phyloP scores from a whole-genome alignment of 202 grass and related monocot genomes.

The Thinopyrum obtusiflorum region DNA sequence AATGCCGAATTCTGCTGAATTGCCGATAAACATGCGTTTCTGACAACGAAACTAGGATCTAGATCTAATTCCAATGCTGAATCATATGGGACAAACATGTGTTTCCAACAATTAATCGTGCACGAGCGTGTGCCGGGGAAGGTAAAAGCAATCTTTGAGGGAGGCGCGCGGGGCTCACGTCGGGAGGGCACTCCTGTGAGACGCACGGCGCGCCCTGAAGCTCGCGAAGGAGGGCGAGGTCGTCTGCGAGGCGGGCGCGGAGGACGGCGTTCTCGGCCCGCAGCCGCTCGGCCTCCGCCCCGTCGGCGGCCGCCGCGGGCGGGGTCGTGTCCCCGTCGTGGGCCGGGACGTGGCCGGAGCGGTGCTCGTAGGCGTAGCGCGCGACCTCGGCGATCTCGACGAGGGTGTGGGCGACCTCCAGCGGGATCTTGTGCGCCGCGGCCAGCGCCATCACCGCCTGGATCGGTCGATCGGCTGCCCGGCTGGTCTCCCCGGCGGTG shows the following conservation, averaged over 20 bases:
- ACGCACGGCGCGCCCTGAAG: slow-evolving; percentile 54
- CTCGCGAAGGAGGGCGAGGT: slow-evolving; percentile 64
- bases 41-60: neutral
- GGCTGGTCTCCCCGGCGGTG: neutral
- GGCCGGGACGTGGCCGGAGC: slow-evolving; percentile 27
- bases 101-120: neutral
- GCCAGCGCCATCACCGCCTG: slow-evolving; percentile 13
- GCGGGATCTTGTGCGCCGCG: slow-evolving; percentile 51
- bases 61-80: too few species aligned
- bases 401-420: slow-evolving; percentile 65
- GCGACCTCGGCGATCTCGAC: slow-evolving; percentile 86
- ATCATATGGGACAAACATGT: neutral
- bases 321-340: neutral
- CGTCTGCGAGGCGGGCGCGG: slow-evolving; percentile 60
- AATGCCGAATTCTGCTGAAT: neutral
- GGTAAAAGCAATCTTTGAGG: neutral
- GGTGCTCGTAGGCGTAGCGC: slow-evolving; percentile 62
- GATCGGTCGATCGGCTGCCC: neutral
- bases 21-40: neutral
- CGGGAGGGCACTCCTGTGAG: slow-evolving; percentile 73
- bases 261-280: slow-evolving; percentile 66
- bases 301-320: neutral
- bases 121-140: neutral
- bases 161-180: slow-evolving; percentile 37
- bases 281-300: slow-evolving; percentile 48